Base-by-base conservation (phyloP, 2,329 filamentous ascomycete species). In the Moelleriella libera region DNA sequence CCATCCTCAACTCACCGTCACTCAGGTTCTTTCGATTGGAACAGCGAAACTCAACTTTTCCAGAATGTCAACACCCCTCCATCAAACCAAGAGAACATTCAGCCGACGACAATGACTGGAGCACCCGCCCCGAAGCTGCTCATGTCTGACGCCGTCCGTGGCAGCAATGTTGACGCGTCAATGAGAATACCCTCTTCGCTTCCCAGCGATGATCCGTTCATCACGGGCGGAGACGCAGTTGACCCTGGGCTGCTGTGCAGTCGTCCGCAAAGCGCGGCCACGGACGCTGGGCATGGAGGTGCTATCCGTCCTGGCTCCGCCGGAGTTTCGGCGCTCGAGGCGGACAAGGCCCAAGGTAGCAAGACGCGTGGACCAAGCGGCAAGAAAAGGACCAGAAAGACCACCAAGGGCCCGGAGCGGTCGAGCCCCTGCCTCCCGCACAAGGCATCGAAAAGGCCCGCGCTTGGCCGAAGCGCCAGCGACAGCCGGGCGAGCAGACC, bases 231-330 rank as follows among this genome's bases (percentile, higher is more conserved):
- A 30, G 67, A 67, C 6, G 72, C 68, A n/a, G 76, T 82, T 5
- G 68, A 82, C 53, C 78, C 78, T 1, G 78, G 75, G 6, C 63
- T 82, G 12, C 61, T 82, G 6, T 76, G 78, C 56, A 74, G 71
- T 51, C 68, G 69, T 9, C 70, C 74, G 29, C 67, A 67, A 10
- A 72, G 72, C 21, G 69, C 72, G 4, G 57, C 60, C 47, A 67
- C 75, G 63, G 67, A 72, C 41, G 50, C 65, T 29, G 58, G 58
- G 44, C 68, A 63, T 42, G 55, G 59, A 40, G 50, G 54, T 9
- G 54, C 62, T 41, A 52, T 59, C n/a, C 56, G 58, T 14, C 53
- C 57, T 14, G 55, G 56, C 11, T 56, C 58, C 12, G 57, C 58
- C 5, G 59, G 62, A 45, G 54, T 53, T 37, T 54, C 52, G 10